Base-by-base conservation (phyloP, 2,329 filamentous ascomycete species). In the Orbilia brochopaga region DNA sequence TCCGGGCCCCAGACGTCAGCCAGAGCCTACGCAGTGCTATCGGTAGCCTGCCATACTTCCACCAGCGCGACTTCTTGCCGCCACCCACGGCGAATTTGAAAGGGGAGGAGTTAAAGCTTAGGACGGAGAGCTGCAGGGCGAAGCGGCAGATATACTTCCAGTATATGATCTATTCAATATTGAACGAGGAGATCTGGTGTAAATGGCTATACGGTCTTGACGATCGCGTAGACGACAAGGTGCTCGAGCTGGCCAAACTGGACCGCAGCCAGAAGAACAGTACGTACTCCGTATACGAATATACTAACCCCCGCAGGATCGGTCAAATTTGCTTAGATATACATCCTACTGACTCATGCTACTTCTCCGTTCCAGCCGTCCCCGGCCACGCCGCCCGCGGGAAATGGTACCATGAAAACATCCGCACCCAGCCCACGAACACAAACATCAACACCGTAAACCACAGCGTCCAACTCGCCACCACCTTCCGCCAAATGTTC, bases 91-190 rank as follows among this genome's bases (percentile, higher is more conserved):
- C 15, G n/a, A 24, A 23, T 11, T 2, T 21, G 19, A 11, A 10
- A 51, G 40, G 21, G 52, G 53, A 30, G 48, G 10, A 5, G 2
- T n/a, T 30, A 7, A 7, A 53, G n/a, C 13, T n/a, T 10, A 15
- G 6, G 23, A 24, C 24, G 21, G 17, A 53, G 50, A 5, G 6
- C 11, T 19, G 13, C 23, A 15, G 6, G 10, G 37, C 37, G 23
- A 70, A 63, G 19, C 67, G 60, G 7, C 60, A 57, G 15, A 53
- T 61, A n/a, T 72, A 65, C 60, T 72, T 72, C 51, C 60, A 65
- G 32, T 72, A 65, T 50, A 51, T 72, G 2, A 65, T 72, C 55
- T 65, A 72, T 21, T 54, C 52, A 27, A 44, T 72, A 11, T 19
- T 72, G 7, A 60, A 72, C 13, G 35, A 65, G 6, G 24, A 48